Conservation (phyloP, 352 stramenopile genomes). For the Pythium sp. region DNA sequence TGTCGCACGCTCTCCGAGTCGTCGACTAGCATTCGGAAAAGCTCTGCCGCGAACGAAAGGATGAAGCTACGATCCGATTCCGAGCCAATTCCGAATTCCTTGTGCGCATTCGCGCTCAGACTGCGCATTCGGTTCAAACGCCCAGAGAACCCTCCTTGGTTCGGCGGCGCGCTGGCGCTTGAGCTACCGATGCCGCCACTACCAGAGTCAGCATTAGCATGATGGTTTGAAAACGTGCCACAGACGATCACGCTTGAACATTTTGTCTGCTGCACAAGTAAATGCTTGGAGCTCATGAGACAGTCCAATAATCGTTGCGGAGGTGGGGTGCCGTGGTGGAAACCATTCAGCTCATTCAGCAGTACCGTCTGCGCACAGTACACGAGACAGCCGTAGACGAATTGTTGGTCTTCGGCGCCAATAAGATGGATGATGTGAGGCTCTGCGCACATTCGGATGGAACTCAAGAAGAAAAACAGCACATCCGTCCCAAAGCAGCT, state of each 20-base stretch:
- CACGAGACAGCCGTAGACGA: constrained; percentile 68
- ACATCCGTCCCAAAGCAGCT: constrained; percentile 55
- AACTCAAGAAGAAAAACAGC: constrained; percentile 47
- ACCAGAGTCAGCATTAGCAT: constrained; percentile 12
- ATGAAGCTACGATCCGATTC: constrained; percentile 77
- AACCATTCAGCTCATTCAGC: constrained; percentile 51
- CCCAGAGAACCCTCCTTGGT: constrained; percentile 22
- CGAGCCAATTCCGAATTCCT: constrained; percentile 63
- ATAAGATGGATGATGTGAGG: constrained; percentile 33
- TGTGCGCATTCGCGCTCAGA: constrained; percentile 41
- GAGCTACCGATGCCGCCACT: neutral
- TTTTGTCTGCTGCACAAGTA: constrained; percentile 65
- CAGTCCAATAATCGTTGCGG: constrained; percentile 35
- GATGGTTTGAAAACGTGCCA: constrained; percentile 20
- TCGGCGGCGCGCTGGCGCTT: neutral
- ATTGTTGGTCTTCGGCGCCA: constrained; percentile 57
- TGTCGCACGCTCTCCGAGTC: constrained; percentile 46
- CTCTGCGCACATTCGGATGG: constrained; percentile 39
- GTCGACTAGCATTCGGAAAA: constrained; percentile 68
- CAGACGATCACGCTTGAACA: constrained; percentile 61
- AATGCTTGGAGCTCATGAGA: constrained; percentile 42
- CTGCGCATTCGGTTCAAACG: constrained; percentile 52
- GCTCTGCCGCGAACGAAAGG: constrained; percentile 46
- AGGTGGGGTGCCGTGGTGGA: constrained; percentile 28
- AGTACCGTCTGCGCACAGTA: constrained; percentile 60